Evolutionary conservation across 805 yeast genomes (phyloP).

Genomic region (Wickerhamomyces queroliae): DNA sequence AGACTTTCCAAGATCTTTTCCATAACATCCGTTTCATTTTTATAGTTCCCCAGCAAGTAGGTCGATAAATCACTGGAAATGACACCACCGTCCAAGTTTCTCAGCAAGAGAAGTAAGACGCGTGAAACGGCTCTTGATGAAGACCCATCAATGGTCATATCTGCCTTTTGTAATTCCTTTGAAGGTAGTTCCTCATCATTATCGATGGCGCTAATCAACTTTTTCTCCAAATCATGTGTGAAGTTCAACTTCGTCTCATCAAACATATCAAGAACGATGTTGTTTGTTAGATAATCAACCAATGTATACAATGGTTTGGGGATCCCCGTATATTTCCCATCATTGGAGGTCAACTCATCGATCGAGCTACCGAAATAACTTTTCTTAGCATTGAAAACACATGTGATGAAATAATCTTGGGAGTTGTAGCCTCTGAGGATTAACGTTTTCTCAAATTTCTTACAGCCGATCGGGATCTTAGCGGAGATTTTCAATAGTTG

Average conservation of each 20-base stretch:
- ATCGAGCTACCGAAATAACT: conserved; percentile 27
- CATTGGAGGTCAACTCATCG: conserved; percentile 20
- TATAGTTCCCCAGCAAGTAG: conserved; percentile 16
- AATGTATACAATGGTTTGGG: conserved; percentile 26
- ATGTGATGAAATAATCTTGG: conserved; percentile 27
- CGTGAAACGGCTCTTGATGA: conserved; percentile 21
- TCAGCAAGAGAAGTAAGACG: conserved; percentile 24
- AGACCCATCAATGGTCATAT: conserved; percentile 14
- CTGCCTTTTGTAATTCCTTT: conserved; percentile 12
- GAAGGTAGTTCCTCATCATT: conserved; percentile 14
- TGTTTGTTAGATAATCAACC: conserved; percentile 22
- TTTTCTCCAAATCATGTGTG: conserved; percentile 17
- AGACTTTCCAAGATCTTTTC: conserved; percentile 31
- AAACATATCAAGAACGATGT: conserved; percentile 22
- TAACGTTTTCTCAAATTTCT: conserved; percentile 16
- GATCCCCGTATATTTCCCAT: conserved; percentile 21
- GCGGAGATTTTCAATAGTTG: conserved; percentile 16
- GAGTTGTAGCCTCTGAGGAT: conserved; percentile 23
- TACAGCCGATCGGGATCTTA: conserved; percentile 23
- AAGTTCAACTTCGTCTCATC: conserved; percentile 14
- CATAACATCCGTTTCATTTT: conserved; percentile 23
- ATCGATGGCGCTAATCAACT: conserved; percentile 16
- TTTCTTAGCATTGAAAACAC: conserved; percentile 17
- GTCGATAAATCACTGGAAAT: conserved; percentile 27
- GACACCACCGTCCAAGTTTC: conserved; percentile 35